Percentiles rank a stretch among this genome's conserved stretches.
These are phyloP conservation scores for Dryadomyces sulphureus DNA, from an alignment of 2,329 filamentous ascomycete species.

Conservation along the genomic window DNA sequence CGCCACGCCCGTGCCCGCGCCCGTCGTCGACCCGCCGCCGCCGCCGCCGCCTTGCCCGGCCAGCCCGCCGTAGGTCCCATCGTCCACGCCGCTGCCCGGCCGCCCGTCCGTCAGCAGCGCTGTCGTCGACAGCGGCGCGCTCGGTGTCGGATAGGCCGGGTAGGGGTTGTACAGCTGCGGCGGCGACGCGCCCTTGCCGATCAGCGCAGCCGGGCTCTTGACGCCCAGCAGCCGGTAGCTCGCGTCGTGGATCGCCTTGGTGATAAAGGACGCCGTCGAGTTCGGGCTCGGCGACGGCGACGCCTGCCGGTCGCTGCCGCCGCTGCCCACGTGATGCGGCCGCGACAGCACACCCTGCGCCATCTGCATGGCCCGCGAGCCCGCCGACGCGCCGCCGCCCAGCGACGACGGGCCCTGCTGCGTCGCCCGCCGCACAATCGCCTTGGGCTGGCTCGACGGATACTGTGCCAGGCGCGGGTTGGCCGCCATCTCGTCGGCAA, in stretches of 20 bases:
- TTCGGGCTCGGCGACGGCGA: constrained; percentile 58
- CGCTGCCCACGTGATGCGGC: constrained; percentile 35
- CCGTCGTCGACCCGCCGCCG: constrained; percentile 25
- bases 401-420: constrained; percentile 58
- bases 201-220: constrained; percentile 48
- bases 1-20: constrained; percentile 24
- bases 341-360: constrained; percentile 44
- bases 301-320: constrained; percentile 43
- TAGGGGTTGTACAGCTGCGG: constrained; percentile 68
- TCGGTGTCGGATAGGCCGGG: constrained; percentile 63
- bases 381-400: constrained; percentile 51
- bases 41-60: constrained; percentile 13
- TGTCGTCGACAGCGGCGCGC: background rate
- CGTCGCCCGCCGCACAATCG: constrained; percentile 63
- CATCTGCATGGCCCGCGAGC: constrained; percentile 62
- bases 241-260: constrained; percentile 88
- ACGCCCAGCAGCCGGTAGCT: constrained; percentile 62
- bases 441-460: constrained; percentile 31
- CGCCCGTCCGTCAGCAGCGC: constrained; percentile 10
- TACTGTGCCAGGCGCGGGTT: constrained; percentile 50
- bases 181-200: constrained; percentile 52
- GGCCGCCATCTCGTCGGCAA: constrained; percentile 86
- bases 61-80: no score
- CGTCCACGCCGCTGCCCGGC: background rate
- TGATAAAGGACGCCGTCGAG: constrained; percentile 79